Evolutionary conservation across 1,284 basidiomycete species (phyloP), one percentile per base, ranked within the genome.

Genomic region (Erythrobasidium hasegawianum): DNA sequence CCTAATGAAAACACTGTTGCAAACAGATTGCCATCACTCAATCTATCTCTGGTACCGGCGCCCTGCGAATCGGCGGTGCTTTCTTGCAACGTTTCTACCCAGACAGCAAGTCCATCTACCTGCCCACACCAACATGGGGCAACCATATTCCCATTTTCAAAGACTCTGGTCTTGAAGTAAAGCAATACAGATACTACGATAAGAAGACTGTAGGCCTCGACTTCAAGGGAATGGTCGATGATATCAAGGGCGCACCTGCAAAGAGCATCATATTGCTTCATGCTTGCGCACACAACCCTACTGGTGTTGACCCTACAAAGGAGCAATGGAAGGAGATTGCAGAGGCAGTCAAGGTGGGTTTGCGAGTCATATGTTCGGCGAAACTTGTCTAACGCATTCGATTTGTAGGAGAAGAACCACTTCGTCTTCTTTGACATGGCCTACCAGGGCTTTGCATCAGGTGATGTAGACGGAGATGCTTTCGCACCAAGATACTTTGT

Each of bases 371-470:
- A n/a, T n/a, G n/a, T n/a, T n/a, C n/a, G n/a, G n/a, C n/a, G n/a
- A n/a, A n/a, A n/a, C n/a, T n/a, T n/a, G n/a, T n/a, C 57, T 58
- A 41, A 45, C 38, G 11, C 20, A 26, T 47, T 52, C 16, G 41
- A n/a, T 40, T 52, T 47, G 41, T 64, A 77, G 75, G 88, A 91
- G 80, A 90, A 86, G 81, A 84, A 84, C 70, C 84, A 91, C 71
- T 93, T 94, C 85, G 88, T 90, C 70, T 90, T 92, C 84, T 92
- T 94, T 77, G 90, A 91, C 80, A 96, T 93, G 91, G 96, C 96
- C 75, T 78, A 72, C 77, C 66, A 69, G 67, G 76, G 76, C 38
- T 74, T 77, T 59, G 90, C 91, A 45, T 93, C 90, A 26, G 90
- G 91, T 59, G 85, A 85, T 64, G 90, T 90, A 66, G 79, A 87